Base-by-base conservation (phyloP, 2,329 filamentous ascomycete genomes). In the Cladosporium phlei region DNA sequence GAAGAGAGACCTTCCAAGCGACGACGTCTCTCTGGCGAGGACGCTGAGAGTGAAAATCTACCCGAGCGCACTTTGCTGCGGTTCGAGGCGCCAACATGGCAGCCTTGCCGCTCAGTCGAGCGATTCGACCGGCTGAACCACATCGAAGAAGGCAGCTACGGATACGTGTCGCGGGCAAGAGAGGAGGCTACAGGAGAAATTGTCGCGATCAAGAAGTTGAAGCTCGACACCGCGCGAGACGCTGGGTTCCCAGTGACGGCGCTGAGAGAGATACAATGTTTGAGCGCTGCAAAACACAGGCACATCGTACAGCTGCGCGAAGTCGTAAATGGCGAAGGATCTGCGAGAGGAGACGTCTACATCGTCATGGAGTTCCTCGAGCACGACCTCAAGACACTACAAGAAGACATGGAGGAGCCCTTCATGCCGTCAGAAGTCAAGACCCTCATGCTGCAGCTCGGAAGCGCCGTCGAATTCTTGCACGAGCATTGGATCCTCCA, bases 291-390 rank as follows among this genome's bases (percentile, higher is more conserved):
- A 49, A 73, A 78, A 35, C 89, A 97, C 69, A 71, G 77, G 44
- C 94, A 97, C 64, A 80, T 98, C 52, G 89, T 98, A 10, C 70
- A 76, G 32, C 70, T 98, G 46, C 77, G 81, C 47, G 91, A 97
- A 64, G 84, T 97, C 6, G 88, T 97, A 0, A 56, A 49, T 7
- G 61, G 62, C 5, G 54, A 58, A 33, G 52, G 51, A 9, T 46
- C 49, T 11, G 49, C 28, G 27, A 52, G 22, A 29, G 72, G 77
- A 51, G 79, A 84, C 70, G 85, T 96, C 55, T 94, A 88, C 66
- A 80, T 98, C 48, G 93, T 97, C 53, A 91, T 98, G 76, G 90
- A 96, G 63, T 98, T 97, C 68, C 76, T 96, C 59, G 91, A 97
- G 72, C 93, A 98, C 74, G 93, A 98, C 63, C 81, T 98, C 48